Base-by-base conservation (phyloP, 2,329 filamentous ascomycete species). In the Trichophyton benhamiae region DNA sequence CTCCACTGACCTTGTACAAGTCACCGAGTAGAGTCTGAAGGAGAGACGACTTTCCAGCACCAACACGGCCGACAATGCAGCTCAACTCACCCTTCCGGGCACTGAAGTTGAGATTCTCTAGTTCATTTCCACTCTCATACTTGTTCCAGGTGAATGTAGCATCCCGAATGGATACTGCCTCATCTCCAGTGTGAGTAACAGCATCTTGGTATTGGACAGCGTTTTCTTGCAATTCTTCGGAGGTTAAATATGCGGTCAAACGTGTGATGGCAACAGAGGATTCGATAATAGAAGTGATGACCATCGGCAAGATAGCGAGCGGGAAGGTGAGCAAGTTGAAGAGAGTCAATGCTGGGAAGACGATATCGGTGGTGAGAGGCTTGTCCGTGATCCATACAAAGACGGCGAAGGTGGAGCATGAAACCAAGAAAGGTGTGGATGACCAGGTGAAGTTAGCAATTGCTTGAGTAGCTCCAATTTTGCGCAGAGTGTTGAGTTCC, bases 381-480 rank as follows among this genome's bases (percentile, higher is more conserved):
- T 80, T 80, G 67, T 94, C 81, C 63, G 85, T 85, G 0, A 89
- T 95, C 66, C 95, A 80, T 38, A 97, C 94, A 68, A 95, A 99
- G 33, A 97, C 88, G 8, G 89, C 86, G 71, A 99, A 99, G 0
- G 94, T 99, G 8, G 89, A 90, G 78, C 94, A 99, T 0, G 94
- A 97, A 2, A 99, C 95, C 58, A 99, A 82, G 78, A 99, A 99
- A 1, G 94, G 95, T 1, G 94, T 96, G 0, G 91, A 95, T 60
- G 88, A 95, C 94, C 94, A 99, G 11, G 92, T 96, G 69, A 99
- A 99, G 71, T 96, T 99, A 64, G 94, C 91, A 71, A 96, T 82
- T 1, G 94, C 89, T 73, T 96, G 91, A 1, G 91, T 89, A 22
- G 91, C 92, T 64, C 94, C 94, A 67, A 99, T 99, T 76, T 92